Conservation (phyloP, 208 protist species). For the Leishmania martiniquensis region DNA sequence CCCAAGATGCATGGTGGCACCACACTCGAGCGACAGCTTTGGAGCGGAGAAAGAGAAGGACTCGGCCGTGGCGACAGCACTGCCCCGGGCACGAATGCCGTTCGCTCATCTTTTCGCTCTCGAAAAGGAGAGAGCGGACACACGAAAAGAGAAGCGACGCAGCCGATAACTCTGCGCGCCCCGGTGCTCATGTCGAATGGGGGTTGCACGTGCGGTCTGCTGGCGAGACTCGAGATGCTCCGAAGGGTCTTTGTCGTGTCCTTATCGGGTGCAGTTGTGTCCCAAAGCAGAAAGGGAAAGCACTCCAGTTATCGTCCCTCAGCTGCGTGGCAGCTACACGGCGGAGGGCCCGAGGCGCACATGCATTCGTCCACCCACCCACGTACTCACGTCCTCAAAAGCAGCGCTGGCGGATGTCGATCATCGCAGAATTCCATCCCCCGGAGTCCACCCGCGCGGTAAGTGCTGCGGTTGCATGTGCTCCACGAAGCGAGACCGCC, state of each 20-base stretch:
- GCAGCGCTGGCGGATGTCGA: background rate
- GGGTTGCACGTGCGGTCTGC: background rate
- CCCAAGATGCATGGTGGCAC: background rate
- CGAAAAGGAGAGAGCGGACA: background rate
- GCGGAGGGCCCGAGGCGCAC: background rate
- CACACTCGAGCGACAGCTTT: background rate
- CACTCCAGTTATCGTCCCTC: background rate
- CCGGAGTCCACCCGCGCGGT: slow-evolving; percentile 50
- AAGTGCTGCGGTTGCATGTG: slow-evolving; percentile 47
- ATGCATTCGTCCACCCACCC: background rate
- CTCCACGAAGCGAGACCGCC: slow-evolving; percentile 48
- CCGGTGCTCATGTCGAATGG: background rate
- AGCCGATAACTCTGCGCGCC: background rate
- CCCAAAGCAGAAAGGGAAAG: background rate
- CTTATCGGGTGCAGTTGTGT: background rate
- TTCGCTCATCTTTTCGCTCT: background rate
- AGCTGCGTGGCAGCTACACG: background rate
- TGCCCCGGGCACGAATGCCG: background rate
- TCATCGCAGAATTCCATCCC: slow-evolving; percentile 55
- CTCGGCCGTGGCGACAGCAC: background rate
- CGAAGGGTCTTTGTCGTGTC: background rate
- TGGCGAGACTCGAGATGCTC: background rate
- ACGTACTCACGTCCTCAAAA: background rate
- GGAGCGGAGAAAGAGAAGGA: background rate
- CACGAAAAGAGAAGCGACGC: background rate